Conservation (phyloP, 257 asterid species). For the Fraxinus pennsylvanica region DNA sequence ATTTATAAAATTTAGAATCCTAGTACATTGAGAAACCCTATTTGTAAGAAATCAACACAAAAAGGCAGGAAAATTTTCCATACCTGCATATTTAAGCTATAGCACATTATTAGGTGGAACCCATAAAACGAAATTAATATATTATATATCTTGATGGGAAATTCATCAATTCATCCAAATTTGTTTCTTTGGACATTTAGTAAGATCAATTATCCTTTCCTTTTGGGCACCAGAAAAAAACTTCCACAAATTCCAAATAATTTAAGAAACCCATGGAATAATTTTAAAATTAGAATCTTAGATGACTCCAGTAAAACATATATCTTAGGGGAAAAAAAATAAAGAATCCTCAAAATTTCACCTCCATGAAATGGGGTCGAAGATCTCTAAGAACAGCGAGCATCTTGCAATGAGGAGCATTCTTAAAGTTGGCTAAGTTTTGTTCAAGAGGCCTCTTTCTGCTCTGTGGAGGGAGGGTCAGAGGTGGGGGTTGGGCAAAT, state of each 20-base stretch:
- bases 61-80: neutral
- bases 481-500: neutral
- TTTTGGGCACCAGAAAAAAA: neutral
- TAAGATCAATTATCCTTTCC: neutral
- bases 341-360: neutral
- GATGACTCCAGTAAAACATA: neutral
- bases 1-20: neutral
- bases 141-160: neutral
- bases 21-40: neutral
- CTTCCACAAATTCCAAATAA: neutral
- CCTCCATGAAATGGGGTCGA: constrained; percentile 83
- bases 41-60: neutral
- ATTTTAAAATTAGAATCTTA: neutral
- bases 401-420: constrained; percentile 69
- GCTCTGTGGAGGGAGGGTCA: constrained; percentile 29
- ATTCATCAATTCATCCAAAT: neutral
- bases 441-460: constrained; percentile 61
- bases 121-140: neutral
- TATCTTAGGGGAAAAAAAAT: neutral
- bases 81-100: neutral
- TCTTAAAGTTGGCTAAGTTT: constrained; percentile 31
- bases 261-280: neutral
- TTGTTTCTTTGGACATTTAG: neutral
- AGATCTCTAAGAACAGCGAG: constrained; percentile 63
- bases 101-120: neutral